phyloP scores from a whole-genome alignment of 2,329 filamentous ascomycete genomes.

The Penicillium crustosum region DNA sequence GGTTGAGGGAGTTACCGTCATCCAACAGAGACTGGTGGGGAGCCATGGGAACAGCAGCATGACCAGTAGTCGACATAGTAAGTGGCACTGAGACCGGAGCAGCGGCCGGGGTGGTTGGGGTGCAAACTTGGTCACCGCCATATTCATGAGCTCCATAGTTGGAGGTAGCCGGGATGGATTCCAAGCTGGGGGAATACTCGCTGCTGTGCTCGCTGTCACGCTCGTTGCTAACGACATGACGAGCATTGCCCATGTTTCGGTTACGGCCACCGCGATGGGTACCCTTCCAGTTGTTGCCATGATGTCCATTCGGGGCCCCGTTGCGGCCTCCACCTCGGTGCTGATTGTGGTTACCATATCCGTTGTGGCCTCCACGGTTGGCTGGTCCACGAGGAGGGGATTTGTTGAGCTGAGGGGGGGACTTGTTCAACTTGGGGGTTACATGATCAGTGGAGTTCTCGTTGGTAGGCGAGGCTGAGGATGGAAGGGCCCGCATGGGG shows the following conservation, averaged over 20 bases:
- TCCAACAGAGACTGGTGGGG: background rate
- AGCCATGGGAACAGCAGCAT: background rate
- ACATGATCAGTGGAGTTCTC: background rate
- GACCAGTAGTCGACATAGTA: background rate
- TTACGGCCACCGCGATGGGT: background rate
- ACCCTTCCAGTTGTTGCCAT: background rate
- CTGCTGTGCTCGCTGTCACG: background rate
- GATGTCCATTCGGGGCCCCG: background rate
- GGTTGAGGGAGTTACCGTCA: background rate
- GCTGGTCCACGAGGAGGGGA: constrained; percentile 2
- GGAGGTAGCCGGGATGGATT: background rate
- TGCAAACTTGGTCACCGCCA: background rate
- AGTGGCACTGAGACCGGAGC: background rate
- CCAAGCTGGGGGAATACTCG: background rate
- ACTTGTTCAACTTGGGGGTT: background rate
- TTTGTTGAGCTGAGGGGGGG: background rate
- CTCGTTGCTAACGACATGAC: background rate
- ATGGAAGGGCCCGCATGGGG: background rate
- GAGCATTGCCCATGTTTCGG: background rate
- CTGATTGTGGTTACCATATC: background rate
- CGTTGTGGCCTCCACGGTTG: background rate
- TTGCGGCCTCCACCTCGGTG: background rate
- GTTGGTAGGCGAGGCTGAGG: constrained; percentile 3
- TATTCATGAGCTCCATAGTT: background rate
- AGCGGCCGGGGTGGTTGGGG: background rate